These are phyloP conservation scores for Escovopsis sp. DNA, from an alignment of 2,329 filamentous ascomycete genomes.

Conservation along the genomic window DNA sequence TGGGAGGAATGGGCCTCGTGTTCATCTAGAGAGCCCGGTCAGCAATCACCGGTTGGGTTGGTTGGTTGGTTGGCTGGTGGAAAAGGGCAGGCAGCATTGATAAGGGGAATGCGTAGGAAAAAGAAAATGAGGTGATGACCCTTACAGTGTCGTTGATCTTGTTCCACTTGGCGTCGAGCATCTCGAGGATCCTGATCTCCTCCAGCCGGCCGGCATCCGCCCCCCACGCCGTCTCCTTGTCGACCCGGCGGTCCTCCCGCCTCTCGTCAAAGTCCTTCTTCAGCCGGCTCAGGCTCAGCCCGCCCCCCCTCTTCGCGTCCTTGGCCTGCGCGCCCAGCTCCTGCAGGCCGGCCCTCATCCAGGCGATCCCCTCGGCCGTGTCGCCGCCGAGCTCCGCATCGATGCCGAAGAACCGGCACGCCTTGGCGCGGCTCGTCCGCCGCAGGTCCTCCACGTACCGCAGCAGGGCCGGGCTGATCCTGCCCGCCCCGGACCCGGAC, in stretches of 20 bases:
- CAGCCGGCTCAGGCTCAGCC: constrained; percentile 41
- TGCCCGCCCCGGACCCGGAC: constrained; percentile 19
- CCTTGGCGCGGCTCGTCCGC: constrained; percentile 64
- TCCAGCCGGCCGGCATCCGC: constrained; percentile 73
- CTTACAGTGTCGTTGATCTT: constrained; percentile 85
- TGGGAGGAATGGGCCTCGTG: constrained; percentile 60
- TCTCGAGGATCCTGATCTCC: constrained; percentile 71
- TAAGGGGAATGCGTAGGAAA: too few relatives aligned
- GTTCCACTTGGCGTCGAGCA: constrained; percentile 78
- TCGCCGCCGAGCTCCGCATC: constrained; percentile 74
- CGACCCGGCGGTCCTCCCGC: constrained; percentile 64
- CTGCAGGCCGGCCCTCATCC: constrained; percentile 63
- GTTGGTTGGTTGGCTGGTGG: too few relatives aligned
- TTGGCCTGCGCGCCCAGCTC: constrained; percentile 52
- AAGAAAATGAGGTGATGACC: too few relatives aligned
- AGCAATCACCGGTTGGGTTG: too few relatives aligned
- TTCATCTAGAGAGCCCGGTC: constrained; percentile 44
- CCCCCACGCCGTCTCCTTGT: constrained; percentile 61
- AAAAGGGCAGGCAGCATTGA: too few relatives aligned
- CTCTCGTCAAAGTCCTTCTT: constrained; percentile 65
- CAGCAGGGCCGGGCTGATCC: constrained; percentile 49
- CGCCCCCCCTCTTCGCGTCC: constrained; percentile 33
- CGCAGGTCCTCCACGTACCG: constrained; percentile 65
- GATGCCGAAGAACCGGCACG: constrained; percentile 80
- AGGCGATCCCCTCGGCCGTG: constrained; percentile 73